Conservation (phyloP, 23 red algal species). For the Agarophyton chilense region DNA sequence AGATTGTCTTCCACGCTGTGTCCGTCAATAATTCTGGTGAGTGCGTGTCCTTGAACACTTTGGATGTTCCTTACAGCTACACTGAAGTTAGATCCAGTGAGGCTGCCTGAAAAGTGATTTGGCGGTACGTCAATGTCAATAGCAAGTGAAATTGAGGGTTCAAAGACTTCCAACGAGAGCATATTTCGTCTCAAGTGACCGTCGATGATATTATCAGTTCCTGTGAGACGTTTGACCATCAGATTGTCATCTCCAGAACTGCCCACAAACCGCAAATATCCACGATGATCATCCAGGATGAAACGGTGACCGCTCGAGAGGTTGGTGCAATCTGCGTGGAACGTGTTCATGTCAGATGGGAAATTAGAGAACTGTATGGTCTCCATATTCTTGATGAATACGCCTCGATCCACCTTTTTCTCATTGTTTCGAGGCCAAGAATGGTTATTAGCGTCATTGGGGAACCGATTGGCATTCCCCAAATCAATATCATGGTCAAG, state of each 20-base stretch:
- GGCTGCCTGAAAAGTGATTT: not conserved
- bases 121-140: not conserved
- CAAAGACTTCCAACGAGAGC: not conserved
- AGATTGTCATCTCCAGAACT: conserved; percentile 18
- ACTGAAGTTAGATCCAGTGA: not conserved
- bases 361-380: not conserved
- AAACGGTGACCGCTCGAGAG: conserved; percentile 13
- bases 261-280: not conserved
- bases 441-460: not conserved
- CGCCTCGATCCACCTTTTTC: conserved; percentile 8
- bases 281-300: not conserved
- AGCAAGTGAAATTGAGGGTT: not conserved
- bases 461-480: not conserved
- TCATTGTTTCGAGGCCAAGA: not conserved
- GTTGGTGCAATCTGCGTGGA: conserved; percentile 5
- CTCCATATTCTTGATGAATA: conserved; percentile 27
- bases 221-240: not conserved
- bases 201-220: conserved; percentile 1
- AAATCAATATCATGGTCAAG: conserved; percentile 24
- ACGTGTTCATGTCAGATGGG: not conserved
- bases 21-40: not conserved
- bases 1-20: not conserved
- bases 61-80: not conserved
- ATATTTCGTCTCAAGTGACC: not conserved
- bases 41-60: not conserved